Evolutionary conservation across 75 land plant genomes (phyloP).

Genomic region (Cunninghamia lanceolata): DNA sequence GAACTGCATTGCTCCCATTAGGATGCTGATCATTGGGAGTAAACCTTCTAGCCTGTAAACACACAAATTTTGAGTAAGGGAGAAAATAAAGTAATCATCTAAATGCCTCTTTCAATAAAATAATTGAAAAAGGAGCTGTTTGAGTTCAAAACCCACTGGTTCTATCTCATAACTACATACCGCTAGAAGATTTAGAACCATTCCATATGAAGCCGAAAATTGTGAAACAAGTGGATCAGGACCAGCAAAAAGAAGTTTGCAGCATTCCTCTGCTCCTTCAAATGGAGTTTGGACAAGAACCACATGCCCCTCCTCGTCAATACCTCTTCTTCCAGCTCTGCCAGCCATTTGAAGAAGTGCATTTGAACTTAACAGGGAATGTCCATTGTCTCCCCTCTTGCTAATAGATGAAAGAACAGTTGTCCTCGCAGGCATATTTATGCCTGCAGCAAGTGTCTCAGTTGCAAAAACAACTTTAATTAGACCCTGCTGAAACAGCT

Average conservation of each 20-base stretch:
- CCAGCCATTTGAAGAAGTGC: constrained; percentile 98
- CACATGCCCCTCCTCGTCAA: constrained; percentile 84
- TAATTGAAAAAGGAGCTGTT: background rate
- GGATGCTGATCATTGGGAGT: constrained; percentile 28
- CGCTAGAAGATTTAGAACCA: constrained; percentile 94
- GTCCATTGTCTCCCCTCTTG: constrained; percentile 73
- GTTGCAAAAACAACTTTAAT: constrained; percentile 97
- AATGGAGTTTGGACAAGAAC: constrained; percentile 94
- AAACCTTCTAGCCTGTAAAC: constrained; percentile 63
- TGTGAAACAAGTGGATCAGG: constrained; percentile 96
- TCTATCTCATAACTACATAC: constrained; percentile 28
- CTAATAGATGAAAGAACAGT: constrained; percentile 92
- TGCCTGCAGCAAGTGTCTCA: constrained; percentile 98
- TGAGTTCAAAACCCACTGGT: background rate
- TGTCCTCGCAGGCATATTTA: constrained; percentile 99
- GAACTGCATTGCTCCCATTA: constrained; percentile 34
- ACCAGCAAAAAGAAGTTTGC: constrained; percentile 87
- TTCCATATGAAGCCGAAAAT: constrained; percentile 98
- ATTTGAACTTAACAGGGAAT: constrained; percentile 69
- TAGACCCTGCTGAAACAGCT: constrained; percentile 86
- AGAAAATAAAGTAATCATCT: background rate
- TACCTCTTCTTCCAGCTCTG: constrained; percentile 94
- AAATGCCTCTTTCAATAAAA: constrained; percentile 6
- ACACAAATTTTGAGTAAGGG: background rate
- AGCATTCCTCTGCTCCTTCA: constrained; percentile 97